Conservation (phyloP, 1,284 basidiomycete genomes). For the Fomitopsis pinicola region DNA sequence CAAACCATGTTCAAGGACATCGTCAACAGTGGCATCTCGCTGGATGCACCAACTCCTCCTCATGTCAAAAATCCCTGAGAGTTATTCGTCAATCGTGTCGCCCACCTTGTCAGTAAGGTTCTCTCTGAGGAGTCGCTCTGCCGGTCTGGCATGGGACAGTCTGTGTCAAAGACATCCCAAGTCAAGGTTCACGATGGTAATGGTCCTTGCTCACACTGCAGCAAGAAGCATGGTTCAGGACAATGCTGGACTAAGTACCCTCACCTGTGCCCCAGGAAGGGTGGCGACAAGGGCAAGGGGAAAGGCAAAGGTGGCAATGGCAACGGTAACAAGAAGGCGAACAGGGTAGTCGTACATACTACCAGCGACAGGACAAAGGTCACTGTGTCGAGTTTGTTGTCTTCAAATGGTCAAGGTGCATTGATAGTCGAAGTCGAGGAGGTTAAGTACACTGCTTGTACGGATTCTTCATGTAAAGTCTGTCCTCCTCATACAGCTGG, state of each 20-base stretch:
- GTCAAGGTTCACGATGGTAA: not conserved
- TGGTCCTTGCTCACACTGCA: not conserved
- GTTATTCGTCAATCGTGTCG: not conserved
- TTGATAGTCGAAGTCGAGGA: too few species aligned
- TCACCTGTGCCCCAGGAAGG: not conserved
- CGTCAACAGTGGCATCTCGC: not conserved
- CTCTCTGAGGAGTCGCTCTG: not conserved
- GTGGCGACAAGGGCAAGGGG: too few species aligned
- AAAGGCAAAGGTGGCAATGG: not conserved
- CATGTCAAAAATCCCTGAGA: not conserved
- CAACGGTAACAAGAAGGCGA: not conserved
- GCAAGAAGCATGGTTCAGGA: not conserved
- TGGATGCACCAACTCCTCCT: not conserved
- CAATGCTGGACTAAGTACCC: not conserved
- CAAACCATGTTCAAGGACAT: not conserved
- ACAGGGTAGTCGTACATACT: not conserved
- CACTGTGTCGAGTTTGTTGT: not conserved
- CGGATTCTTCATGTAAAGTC: too few species aligned
- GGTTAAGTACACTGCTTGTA: too few species aligned
- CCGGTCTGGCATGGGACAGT: not conserved
- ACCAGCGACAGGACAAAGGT: not conserved
- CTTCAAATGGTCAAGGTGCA: not conserved
- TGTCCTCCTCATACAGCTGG: too few species aligned
- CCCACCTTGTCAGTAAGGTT: not conserved
- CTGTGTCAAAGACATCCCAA: not conserved